Evolutionary conservation across 2,329 filamentous ascomycete species (phyloP).

Genomic region (Arthrobotrys megalospora): DNA sequence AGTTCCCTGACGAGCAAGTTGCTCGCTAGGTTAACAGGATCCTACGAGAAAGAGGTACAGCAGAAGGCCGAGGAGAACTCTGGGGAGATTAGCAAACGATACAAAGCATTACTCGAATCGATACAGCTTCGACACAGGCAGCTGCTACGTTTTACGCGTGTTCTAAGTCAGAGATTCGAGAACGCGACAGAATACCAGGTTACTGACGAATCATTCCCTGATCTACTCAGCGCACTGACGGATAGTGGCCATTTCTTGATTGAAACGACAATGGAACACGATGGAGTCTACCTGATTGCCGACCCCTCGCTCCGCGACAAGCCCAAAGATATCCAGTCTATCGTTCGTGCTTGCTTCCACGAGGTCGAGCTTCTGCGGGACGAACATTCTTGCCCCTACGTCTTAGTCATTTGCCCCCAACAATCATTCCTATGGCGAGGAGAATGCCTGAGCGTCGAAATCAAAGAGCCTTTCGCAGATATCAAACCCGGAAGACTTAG

Average conservation of each 20-base stretch:
- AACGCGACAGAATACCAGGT: slow-evolving; percentile 97
- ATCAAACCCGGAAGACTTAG: slow-evolving; percentile 88
- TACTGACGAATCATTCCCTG: slow-evolving; percentile 78
- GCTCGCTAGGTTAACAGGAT: slow-evolving; percentile 85
- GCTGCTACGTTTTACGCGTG: slow-evolving; percentile 79
- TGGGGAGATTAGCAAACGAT: slow-evolving; percentile 93
- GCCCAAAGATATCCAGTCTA: slow-evolving; percentile 84
- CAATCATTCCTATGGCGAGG: slow-evolving; percentile 85
- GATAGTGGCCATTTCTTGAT: slow-evolving; percentile 90
- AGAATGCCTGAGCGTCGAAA: slow-evolving; percentile 77
- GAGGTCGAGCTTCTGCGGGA: slow-evolving; percentile 78
- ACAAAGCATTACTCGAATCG: slow-evolving; percentile 94
- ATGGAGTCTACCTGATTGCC: slow-evolving; percentile 85
- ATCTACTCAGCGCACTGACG: slow-evolving; percentile 84
- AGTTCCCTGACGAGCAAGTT: slow-evolving; percentile 93
- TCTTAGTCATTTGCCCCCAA: slow-evolving; percentile 88
- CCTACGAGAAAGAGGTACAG: slow-evolving; percentile 92
- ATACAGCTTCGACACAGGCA: slow-evolving; percentile 96
- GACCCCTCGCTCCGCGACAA: slow-evolving; percentile 83
- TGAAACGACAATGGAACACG: slow-evolving; percentile 79
- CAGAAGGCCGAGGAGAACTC: slow-evolving; percentile 86
- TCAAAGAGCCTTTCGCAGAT: slow-evolving; percentile 85
- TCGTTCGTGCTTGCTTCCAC: slow-evolving; percentile 84
- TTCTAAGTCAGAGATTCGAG: slow-evolving; percentile 93
- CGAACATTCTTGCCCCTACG: slow-evolving; percentile 84